Percentiles rank a stretch among this genome's conserved stretches.
These are phyloP conservation scores for Coniochaeta sp. DNA, from an alignment of 2,329 filamentous ascomycete species.

Conservation along the genomic window DNA sequence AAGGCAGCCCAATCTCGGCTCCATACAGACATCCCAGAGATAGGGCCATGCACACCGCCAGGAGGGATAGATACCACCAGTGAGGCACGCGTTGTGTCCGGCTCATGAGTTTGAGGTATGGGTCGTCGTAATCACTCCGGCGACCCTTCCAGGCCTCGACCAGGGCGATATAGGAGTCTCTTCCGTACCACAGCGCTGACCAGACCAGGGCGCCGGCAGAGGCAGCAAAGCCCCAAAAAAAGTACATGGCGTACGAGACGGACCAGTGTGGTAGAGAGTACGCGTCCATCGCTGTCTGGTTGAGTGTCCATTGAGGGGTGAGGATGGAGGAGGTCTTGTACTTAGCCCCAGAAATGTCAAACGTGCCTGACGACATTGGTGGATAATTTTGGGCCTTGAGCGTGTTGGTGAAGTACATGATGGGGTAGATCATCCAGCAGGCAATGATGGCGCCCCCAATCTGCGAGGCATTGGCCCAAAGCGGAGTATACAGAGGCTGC, in stretches of 20 bases:
- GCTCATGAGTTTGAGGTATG: conserved; percentile 21
- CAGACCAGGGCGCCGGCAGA: conserved; percentile 22
- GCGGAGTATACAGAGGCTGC: conserved; percentile 13
- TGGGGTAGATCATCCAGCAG: conserved; percentile 14
- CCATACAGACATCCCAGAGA: conserved; percentile 19
- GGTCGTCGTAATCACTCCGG: conserved; percentile 18
- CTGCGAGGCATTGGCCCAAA: conserved; percentile 14
- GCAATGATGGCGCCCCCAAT: conserved; percentile 9
- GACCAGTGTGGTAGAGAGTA: conserved; percentile 20
- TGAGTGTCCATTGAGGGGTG: conserved; percentile 17
- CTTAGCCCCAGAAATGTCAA: conserved; percentile 14
- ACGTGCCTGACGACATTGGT: conserved; percentile 16
- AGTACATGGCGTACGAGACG: conserved; percentile 20
- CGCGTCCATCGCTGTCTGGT: conserved; percentile 16
- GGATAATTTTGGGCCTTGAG: conserved; percentile 11
- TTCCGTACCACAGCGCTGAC: conserved; percentile 18
- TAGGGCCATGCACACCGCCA: conserved; percentile 16
- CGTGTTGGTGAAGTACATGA: conserved; percentile 16
- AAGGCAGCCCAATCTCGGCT: conserved; percentile 18
- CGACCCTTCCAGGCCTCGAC: conserved; percentile 12
- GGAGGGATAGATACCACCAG: conserved; percentile 21
- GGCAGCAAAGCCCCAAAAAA: conserved; percentile 25
- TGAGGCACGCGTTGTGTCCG: conserved; percentile 17
- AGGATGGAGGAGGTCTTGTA: conserved; percentile 20
- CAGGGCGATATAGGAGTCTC: conserved; percentile 12